Base-by-base conservation (phyloP, 1,139 yeast species). In the Saccharomyces hybrid region DNA sequence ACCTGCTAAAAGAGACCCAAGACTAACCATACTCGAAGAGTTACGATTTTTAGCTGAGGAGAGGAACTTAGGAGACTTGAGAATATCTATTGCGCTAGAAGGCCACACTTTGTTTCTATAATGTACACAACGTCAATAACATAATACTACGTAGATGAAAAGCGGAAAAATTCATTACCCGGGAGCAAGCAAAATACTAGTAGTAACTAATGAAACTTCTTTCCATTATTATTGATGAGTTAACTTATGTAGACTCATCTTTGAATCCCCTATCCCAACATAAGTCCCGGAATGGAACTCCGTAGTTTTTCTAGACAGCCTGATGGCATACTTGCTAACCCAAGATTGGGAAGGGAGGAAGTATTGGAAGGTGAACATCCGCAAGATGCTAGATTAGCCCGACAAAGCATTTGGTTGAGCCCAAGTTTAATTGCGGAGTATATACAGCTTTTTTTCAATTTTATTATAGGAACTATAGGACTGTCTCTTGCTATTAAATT, bases 381-480 rank as follows among this genome's bases (percentile, higher is more conserved):
- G 25, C 44, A 38, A 25, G 25, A 38, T 38, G 25, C 25, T 38
- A 16, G 25, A 19, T 38, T 19, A 9, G 3, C 7, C 19, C 3
- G 25, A 16, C 44, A 38, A 38, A 38, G 44, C 44, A 19, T 38
- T 19, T 38, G 44, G 44, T 5, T 38, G 7, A 38, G 8, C 6
- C 62, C 61, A 26, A 50, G 48, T 13, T 46, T 50, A n/a, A 31
- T 61, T n/a, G 58, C 60, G 1, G 56, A 56, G 5, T 83, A 83
- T 58, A 65, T 84, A 19, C 88, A 84, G 61, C 61, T 83, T 5
- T 46, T 75, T 0, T 66, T 81, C 58, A 83, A 84, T 58, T 65
- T 76, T 2, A 57, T 75, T 0, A 77, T 81, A 1, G 72, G 80
- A 6, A 58, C 73, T 0, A 76, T 78, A 52, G 74, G 75, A 1